phyloP scores from a whole-genome alignment of 371 early-diverging fungal species.

The Syncephalastrum sp. region DNA sequence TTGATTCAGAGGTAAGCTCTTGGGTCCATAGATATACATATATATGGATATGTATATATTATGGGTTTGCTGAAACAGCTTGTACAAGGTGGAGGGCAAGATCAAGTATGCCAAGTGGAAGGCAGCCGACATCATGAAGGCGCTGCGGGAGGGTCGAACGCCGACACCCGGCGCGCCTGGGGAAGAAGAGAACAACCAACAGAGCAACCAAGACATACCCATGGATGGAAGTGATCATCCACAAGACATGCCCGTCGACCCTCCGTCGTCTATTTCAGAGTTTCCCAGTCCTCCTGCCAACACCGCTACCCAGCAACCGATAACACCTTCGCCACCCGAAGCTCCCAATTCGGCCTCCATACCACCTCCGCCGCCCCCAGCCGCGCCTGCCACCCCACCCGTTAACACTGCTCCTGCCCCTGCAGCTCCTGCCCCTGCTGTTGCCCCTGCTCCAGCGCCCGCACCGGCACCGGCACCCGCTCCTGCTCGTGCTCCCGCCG shows the following conservation, averaged over 20 bases:
- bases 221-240: conserved; percentile 10
- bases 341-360: conserved; percentile 1
- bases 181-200: conserved; percentile 16
- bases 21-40: not conserved
- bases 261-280: conserved; percentile 39
- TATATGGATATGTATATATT: not conserved
- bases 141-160: conserved; percentile 81
- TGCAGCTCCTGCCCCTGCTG: conserved; percentile 16
- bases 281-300: conserved; percentile 55
- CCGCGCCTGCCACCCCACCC: conserved; percentile 10
- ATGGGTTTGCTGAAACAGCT: not conserved
- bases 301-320: conserved; percentile 25
- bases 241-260: conserved; percentile 9
- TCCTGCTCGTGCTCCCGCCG: conserved; percentile 13
- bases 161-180: conserved; percentile 71
- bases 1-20: conserved; percentile 61
- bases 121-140: conserved; percentile 91
- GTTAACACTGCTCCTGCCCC: conserved; percentile 16
- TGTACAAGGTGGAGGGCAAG: conserved; percentile 71
- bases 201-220: not conserved
- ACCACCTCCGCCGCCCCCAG: conserved; percentile 10
- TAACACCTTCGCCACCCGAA: conserved; percentile 16
- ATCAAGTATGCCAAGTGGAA: conserved; percentile 96
- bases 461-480: conserved; percentile 17
- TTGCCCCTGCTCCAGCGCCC: conserved; percentile 22